These are phyloP conservation scores for Fusarium sp. DNA, from an alignment of 2,329 filamentous ascomycete species.

Conservation along the genomic window DNA sequence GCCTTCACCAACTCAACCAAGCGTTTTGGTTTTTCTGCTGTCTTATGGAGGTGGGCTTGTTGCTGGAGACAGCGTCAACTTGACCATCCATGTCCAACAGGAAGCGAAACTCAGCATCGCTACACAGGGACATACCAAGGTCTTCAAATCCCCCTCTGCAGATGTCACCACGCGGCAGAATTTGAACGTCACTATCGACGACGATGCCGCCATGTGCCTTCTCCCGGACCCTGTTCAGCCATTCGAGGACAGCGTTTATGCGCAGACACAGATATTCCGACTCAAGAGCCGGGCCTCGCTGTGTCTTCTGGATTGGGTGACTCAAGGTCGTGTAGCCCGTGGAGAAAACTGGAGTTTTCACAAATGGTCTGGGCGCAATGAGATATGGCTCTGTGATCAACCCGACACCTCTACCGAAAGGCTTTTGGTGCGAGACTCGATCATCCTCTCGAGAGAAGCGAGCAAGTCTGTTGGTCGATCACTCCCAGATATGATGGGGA, in stretches of 20 bases:
- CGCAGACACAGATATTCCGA: slow-evolving; percentile 84
- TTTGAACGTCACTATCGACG: slow-evolving; percentile 61
- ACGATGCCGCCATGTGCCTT: slow-evolving; percentile 68
- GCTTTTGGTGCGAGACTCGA: slow-evolving; percentile 85
- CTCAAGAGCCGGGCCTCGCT: slow-evolving; percentile 69
- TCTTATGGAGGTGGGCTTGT: slow-evolving; percentile 96
- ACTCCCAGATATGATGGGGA: slow-evolving; percentile 74
- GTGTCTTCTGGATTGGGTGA: slow-evolving; percentile 94
- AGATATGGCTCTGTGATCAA: slow-evolving; percentile 72
- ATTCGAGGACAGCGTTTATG: slow-evolving; percentile 84
- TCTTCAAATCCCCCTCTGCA: slow-evolving; percentile 81
- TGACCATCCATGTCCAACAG: slow-evolving; percentile 73
- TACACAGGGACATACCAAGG: slow-evolving; percentile 88
- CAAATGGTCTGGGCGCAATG: slow-evolving; percentile 85
- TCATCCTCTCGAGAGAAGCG: slow-evolving; percentile 74
- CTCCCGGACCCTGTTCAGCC: slow-evolving; percentile 95
- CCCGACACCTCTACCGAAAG: slow-evolving; percentile 55
- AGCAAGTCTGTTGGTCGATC: slow-evolving; percentile 52
- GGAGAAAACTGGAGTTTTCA: slow-evolving; percentile 90
- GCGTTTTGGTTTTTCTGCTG: slow-evolving; percentile 86
- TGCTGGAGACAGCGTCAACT: slow-evolving; percentile 82
- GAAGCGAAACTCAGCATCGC: slow-evolving; percentile 74
- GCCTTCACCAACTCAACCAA: slow-evolving; percentile 70
- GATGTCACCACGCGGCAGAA: slow-evolving; percentile 68
- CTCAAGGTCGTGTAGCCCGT: slow-evolving; percentile 82